These are phyloP conservation scores for Malus sieversii DNA, from an alignment of 306 rosid genomes.

Conservation along the genomic window DNA sequence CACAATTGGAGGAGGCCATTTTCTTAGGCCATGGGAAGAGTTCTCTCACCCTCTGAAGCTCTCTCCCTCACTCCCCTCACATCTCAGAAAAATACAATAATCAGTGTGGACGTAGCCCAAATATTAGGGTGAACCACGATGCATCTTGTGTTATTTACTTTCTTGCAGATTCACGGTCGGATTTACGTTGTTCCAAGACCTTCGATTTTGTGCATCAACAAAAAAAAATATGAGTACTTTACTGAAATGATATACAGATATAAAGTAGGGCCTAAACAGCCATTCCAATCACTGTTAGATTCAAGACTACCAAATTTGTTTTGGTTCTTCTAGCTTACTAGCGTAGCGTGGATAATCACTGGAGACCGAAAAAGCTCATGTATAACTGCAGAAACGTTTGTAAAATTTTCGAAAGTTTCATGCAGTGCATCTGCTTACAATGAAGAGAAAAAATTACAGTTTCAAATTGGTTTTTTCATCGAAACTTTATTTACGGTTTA, in stretches of 20 bases:
- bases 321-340: not conserved
- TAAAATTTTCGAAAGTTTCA: not conserved
- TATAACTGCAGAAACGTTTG: not conserved
- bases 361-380: not conserved
- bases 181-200: no score
- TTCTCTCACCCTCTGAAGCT: no score
- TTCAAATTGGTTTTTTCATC: not conserved
- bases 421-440: not conserved
- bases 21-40: no score
- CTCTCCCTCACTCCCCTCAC: no score
- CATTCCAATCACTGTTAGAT: slow-evolving; percentile 5
- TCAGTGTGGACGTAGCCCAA: no score
- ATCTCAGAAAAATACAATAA: no score
- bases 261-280: slow-evolving; percentile 2
- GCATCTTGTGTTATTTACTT: no score
- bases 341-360: not conserved
- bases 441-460: not conserved
- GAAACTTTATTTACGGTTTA: not conserved
- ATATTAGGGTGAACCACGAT: no score
- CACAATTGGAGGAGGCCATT: no score
- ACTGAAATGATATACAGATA: not conserved
- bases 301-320: not conserved
- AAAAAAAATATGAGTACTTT: no score
- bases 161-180: no score
- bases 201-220: no score